Conservation (phyloP, 441 rosid genomes). For the Daphne laureola region DNA sequence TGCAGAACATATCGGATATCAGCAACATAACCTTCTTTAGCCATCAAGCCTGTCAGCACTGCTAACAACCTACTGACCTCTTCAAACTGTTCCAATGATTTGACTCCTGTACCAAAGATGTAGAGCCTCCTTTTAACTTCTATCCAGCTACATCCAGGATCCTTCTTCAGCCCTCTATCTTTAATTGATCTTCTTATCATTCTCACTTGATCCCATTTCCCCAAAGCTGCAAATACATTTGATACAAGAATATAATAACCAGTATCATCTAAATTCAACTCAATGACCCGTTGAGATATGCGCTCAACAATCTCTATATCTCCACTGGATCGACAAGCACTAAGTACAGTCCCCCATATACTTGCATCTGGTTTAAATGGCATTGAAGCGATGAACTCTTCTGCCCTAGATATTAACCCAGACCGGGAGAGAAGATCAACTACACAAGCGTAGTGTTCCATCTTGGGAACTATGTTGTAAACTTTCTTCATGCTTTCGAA, state of each 20-base stretch:
- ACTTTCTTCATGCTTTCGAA: constrained; percentile 33
- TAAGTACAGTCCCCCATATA: constrained; percentile 45
- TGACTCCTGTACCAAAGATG: constrained; percentile 42
- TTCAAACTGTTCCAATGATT: constrained; percentile 34
- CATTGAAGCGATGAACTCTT: constrained; percentile 38
- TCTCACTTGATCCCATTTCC: constrained; percentile 56
- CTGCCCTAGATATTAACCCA: constrained; percentile 32
- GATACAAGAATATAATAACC: constrained; percentile 58
- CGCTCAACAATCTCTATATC: constrained; percentile 39
- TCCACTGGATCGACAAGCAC: constrained; percentile 46
- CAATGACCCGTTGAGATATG: constrained; percentile 35
- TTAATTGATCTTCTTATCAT: constrained; percentile 35
- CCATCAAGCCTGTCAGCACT: constrained; percentile 34
- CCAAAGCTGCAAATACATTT: constrained; percentile 47
- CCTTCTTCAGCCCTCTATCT: constrained; percentile 44
- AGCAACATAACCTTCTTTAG: constrained; percentile 53
- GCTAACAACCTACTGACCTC: constrained; percentile 37
- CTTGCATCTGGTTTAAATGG: constrained; percentile 45
- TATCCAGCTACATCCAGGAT: constrained; percentile 64
- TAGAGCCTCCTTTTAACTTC: constrained; percentile 36
- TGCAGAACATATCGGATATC: constrained; percentile 47
- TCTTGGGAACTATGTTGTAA: constrained; percentile 31
- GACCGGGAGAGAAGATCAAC: constrained; percentile 51
- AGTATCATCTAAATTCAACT: constrained; percentile 36
- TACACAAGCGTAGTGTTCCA: constrained; percentile 46